Percentiles rank a stretch among this genome's conserved stretches.
Evolutionary conservation across 2,329 filamentous ascomycete species (phyloP).

Genomic region (Aaosphaeria arxii): DNA sequence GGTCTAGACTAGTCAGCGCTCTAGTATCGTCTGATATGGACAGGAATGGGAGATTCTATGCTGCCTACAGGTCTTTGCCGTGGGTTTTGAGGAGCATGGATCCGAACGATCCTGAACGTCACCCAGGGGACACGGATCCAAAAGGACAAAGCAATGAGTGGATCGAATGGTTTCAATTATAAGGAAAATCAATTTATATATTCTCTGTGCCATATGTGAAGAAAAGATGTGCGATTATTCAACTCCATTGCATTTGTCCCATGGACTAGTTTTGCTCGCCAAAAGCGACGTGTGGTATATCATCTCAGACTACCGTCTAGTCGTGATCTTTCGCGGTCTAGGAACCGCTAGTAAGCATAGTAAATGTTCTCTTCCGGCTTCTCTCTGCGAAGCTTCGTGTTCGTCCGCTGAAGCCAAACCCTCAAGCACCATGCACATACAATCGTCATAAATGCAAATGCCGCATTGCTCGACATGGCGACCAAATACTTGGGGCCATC

Average conservation of each 20-base stretch:
- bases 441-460: constrained; percentile 23
- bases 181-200: not conserved
- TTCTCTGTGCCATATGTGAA: too few species aligned
- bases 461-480: constrained; percentile 28
- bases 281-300: too few species aligned
- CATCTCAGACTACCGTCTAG: too few species aligned
- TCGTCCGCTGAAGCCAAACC: constrained; percentile 15
- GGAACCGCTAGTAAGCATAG: constrained; percentile 5
- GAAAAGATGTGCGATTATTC: too few species aligned
- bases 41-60: constrained; percentile 1
- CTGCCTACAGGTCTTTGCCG: not conserved
- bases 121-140: not conserved
- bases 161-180: not conserved
- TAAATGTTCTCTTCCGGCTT: constrained; percentile 6
- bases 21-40: not conserved
- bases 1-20: constrained; percentile 3
- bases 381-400: constrained; percentile 13
- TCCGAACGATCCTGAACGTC: not conserved
- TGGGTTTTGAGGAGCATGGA: not conserved
- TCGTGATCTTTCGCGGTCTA: too few species aligned
- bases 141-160: not conserved
- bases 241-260: too few species aligned
- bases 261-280: too few species aligned
- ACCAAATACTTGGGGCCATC: constrained; percentile 31
- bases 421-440: constrained; percentile 20